Percentiles rank a stretch among this genome's conserved stretches.
phyloP scores from a whole-genome alignment of 495 filamentous ascomycete species.

The Aspergillus asperescens region DNA sequence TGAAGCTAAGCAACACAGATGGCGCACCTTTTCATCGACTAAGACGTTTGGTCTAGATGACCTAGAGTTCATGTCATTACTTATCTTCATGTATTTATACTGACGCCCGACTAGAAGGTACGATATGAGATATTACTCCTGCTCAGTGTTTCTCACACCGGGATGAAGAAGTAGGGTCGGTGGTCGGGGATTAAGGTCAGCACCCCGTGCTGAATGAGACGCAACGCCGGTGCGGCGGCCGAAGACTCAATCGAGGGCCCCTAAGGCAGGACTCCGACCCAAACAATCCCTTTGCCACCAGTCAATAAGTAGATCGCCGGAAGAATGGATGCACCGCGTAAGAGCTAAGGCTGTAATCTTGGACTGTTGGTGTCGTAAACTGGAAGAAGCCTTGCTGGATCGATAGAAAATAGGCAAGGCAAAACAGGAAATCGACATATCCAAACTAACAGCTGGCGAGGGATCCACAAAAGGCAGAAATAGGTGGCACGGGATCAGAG shows the following conservation, averaged over 20 bases:
- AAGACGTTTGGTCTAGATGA: background rate
- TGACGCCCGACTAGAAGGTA: background rate
- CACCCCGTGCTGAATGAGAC: background rate
- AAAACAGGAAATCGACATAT: conserved; percentile 8
- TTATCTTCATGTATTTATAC: background rate
- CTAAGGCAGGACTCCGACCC: background rate
- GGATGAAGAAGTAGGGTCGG: background rate
- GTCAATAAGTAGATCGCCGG: background rate
- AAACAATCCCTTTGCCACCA: background rate
- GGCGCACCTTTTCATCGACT: background rate
- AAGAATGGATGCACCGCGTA: background rate
- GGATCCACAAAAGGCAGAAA: background rate
- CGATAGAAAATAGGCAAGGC: conserved; percentile 4
- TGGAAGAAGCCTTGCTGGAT: background rate
- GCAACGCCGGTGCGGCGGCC: background rate
- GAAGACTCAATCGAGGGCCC: background rate
- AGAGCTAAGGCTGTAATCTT: background rate
- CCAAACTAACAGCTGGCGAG: conserved; percentile 8
- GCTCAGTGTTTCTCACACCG: background rate
- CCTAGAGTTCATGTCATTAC: background rate
- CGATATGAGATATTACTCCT: background rate
- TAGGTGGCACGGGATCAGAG: background rate
- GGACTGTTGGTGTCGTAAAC: background rate
- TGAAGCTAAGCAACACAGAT: background rate
- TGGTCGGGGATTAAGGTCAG: background rate